phyloP scores from a whole-genome alignment of 2,329 filamentous ascomycete species.

The Zarea fungicola region DNA sequence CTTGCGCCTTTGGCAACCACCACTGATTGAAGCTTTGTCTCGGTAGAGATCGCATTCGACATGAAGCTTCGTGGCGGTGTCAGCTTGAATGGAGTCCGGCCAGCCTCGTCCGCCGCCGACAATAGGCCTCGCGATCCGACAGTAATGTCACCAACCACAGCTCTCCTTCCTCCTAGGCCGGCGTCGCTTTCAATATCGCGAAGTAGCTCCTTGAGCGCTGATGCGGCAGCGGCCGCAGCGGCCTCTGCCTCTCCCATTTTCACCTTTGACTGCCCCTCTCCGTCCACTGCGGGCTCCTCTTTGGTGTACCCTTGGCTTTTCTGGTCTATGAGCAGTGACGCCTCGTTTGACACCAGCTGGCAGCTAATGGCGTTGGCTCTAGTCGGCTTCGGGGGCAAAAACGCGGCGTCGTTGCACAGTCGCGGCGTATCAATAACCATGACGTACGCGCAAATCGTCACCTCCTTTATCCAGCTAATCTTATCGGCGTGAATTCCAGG shows the following conservation, averaged over 20 bases:
- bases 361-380: constrained; percentile 74
- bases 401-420: constrained; percentile 81
- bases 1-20: constrained; percentile 40
- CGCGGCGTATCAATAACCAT: constrained; percentile 91
- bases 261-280: constrained; percentile 18
- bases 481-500: constrained; percentile 66
- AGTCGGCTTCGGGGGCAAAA: constrained; percentile 73
- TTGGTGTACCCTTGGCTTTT: constrained; percentile 18
- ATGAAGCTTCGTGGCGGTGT: constrained; percentile 39
- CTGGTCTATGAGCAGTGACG: background rate
- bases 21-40: constrained; percentile 30
- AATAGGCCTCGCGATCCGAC: constrained; percentile 48
- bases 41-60: constrained; percentile 18
- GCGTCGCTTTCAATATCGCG: constrained; percentile 1
- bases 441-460: constrained; percentile 83
- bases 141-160: constrained; percentile 48
- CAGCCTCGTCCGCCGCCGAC: constrained; percentile 40
- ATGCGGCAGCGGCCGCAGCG: background rate
- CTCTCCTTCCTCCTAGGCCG: constrained; percentile 33
- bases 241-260: constrained; percentile 7
- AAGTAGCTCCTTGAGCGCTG: constrained; percentile 12
- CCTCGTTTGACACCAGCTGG: constrained; percentile 55
- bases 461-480: constrained; percentile 90
- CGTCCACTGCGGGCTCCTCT: constrained; percentile 38
- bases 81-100: constrained; percentile 41